A percentile compares a stretch with the other conserved stretches of the same genome.
Evolutionary conservation across 2,329 filamentous ascomycete genomes (phyloP).

Genomic region (Rhinocladiella similis): DNA sequence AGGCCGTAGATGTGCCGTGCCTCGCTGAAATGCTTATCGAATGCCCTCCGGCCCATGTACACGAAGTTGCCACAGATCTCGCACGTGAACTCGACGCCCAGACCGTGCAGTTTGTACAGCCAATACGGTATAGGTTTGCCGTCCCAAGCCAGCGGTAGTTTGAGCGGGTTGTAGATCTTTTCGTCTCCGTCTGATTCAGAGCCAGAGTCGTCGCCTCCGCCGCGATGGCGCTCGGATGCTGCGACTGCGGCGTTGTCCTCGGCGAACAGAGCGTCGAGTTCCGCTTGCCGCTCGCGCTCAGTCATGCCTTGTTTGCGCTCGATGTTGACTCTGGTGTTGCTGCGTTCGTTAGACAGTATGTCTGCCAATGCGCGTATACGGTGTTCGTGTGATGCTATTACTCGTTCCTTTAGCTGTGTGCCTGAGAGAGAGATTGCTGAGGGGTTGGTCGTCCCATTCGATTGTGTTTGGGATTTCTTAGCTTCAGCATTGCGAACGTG

Average conservation of each 20-base stretch:
- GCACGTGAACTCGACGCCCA: slow-evolving; percentile 92
- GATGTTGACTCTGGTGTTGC: slow-evolving; percentile 89
- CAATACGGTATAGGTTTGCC: slow-evolving; percentile 99
- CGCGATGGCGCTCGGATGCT: slow-evolving; percentile 27
- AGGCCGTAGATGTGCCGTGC: slow-evolving; percentile 88
- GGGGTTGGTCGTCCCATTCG: slow-evolving; percentile 27
- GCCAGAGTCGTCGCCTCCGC: slow-evolving; percentile 55
- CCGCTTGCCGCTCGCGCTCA: slow-evolving; percentile 89
- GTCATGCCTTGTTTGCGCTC: slow-evolving; percentile 98
- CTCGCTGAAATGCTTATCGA: slow-evolving; percentile 98
- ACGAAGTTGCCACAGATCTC: slow-evolving; percentile 98
- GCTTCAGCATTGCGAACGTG: slow-evolving; percentile 80
- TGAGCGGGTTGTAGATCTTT: slow-evolving; percentile 94
- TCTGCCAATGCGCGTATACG: slow-evolving; percentile 76
- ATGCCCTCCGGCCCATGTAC: slow-evolving; percentile 95
- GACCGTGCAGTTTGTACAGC: slow-evolving; percentile 94
- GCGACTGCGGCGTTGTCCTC: slow-evolving; percentile 50
- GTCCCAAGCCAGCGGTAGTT: slow-evolving; percentile 94
- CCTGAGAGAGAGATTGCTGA: slow-evolving; percentile 15
- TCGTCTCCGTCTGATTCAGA: slow-evolving; percentile 79
- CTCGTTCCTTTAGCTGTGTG: slow-evolving; percentile 75
- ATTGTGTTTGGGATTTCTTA: slow-evolving; percentile 43
- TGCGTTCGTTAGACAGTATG: slow-evolving; percentile 81
- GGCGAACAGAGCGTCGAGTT: slow-evolving; percentile 81
- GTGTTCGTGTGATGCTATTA: slow-evolving; percentile 85